These are phyloP conservation scores for Plasmodiophora brassicae DNA, from an alignment of 208 protist genomes.

Conservation along the genomic window DNA sequence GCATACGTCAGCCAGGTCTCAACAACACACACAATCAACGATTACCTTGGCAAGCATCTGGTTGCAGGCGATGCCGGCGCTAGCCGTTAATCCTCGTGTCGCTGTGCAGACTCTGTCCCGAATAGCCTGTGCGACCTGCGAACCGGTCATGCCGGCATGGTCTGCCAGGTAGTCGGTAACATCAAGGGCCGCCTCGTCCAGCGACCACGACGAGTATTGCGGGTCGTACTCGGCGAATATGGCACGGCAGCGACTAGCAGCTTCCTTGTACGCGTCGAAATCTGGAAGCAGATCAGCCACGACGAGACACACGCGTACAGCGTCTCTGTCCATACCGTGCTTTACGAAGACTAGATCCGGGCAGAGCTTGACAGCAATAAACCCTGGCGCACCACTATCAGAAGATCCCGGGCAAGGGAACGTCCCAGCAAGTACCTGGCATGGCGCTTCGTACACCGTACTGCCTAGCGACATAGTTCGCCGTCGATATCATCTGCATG, in stretches of 20 bases:
- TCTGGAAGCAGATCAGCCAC: neutral
- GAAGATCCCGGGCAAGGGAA: neutral
- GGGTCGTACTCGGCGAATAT: slow-evolving; percentile 47
- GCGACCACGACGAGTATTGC: neutral
- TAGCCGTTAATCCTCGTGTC: neutral
- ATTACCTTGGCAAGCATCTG: neutral
- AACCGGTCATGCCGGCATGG: neutral
- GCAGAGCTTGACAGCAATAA: slow-evolving; percentile 38
- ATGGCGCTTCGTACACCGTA: slow-evolving; percentile 89
- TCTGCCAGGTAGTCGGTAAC: slow-evolving; percentile 15
- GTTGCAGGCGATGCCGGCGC: neutral
- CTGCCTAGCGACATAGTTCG: slow-evolving; percentile 86
- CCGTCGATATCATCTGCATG: slow-evolving; percentile 82
- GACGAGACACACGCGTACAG: neutral
- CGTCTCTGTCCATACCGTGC: neutral
- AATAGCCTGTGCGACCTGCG: neutral
- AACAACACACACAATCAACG: neutral
- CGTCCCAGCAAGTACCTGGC: slow-evolving; percentile 47
- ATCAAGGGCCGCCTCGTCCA: slow-evolving; percentile 39
- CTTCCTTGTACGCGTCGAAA: slow-evolving; percentile 36
- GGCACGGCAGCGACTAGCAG: neutral
- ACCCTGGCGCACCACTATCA: neutral
- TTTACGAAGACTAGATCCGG: slow-evolving; percentile 35
- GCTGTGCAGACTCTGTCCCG: neutral
- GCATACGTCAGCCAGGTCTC: neutral